Evolutionary conservation across 352 stramenopile genomes (phyloP).

Genomic region (Globisporangium canariense): DNA sequence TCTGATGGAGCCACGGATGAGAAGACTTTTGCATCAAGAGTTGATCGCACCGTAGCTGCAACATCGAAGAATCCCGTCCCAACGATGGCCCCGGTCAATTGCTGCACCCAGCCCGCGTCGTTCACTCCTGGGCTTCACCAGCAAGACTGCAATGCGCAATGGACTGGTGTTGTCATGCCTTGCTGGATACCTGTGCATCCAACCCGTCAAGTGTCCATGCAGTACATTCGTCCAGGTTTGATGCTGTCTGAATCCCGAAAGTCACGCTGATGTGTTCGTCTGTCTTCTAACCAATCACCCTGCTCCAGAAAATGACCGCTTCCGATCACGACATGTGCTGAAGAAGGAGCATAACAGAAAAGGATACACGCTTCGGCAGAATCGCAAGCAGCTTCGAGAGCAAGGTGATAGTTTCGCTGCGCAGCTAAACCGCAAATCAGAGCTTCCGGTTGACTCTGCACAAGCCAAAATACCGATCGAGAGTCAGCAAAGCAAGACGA

Average conservation of each 20-base stretch:
- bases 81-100: not conserved
- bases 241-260: too few species aligned
- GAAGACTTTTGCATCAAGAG: not conserved
- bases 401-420: not conserved
- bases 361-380: conserved; percentile 62
- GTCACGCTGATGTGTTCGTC: not conserved
- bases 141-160: not conserved
- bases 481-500: not conserved
- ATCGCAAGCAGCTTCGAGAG: conserved; percentile 43
- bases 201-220: not conserved
- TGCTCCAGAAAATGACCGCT: conserved; percentile 1
- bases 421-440: not conserved
- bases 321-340: not conserved
- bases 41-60: too few species aligned
- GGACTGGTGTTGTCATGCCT: not conserved
- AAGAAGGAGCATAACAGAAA: conserved; percentile 76
- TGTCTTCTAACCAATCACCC: not conserved
- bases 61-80: not conserved
- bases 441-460: not conserved
- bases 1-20: not conserved
- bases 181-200: conserved; percentile 1
- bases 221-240: conserved; percentile 1
- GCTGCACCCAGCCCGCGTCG: not conserved
- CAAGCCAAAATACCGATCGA: not conserved
- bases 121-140: not conserved